Evolutionary conservation across 2,329 filamentous ascomycete species (phyloP).

Genomic region (Calonectria henricotiae): DNA sequence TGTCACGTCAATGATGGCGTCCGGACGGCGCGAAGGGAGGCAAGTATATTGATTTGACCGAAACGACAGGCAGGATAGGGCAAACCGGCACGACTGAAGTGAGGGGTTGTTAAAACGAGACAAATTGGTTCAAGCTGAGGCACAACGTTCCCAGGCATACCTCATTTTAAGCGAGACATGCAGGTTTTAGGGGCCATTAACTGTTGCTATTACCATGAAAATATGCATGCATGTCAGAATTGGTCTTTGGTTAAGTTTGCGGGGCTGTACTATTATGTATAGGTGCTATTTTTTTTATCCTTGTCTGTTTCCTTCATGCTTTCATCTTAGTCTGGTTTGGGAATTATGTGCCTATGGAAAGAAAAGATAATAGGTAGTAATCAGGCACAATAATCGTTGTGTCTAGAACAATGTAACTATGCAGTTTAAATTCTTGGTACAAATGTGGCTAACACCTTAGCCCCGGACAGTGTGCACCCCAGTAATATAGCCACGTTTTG

Average conservation of each 20-base stretch:
- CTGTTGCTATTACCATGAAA: conserved; percentile 10
- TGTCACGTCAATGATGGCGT: conserved; percentile 45
- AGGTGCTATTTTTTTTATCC: conserved; percentile 31
- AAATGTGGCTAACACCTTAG: background rate
- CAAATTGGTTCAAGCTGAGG: background rate
- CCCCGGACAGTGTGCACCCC: too few species aligned
- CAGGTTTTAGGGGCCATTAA: background rate
- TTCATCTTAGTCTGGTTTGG: conserved; percentile 17
- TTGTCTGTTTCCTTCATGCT: background rate
- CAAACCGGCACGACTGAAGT: conserved; percentile 21
- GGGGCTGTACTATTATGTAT: conserved; percentile 40
- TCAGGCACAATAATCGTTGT: background rate
- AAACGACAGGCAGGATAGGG: conserved; percentile 15
- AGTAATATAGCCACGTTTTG: too few species aligned
- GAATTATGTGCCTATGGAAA: background rate
- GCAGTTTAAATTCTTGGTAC: background rate
- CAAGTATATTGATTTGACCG: conserved; percentile 36
- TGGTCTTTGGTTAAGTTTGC: conserved; percentile 26
- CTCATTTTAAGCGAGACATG: background rate
- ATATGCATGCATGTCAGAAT: conserved; percentile 30
- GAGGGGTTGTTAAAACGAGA: conserved; percentile 1
- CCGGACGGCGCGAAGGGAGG: conserved; percentile 40
- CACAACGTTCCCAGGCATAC: background rate
- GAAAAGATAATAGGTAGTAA: conserved; percentile 3
- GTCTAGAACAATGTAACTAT: background rate